Percentiles rank a stretch among this genome's conserved stretches.
Conservation (phyloP, 352 stramenopile genomes). For the Phytophthora cryptogea region DNA sequence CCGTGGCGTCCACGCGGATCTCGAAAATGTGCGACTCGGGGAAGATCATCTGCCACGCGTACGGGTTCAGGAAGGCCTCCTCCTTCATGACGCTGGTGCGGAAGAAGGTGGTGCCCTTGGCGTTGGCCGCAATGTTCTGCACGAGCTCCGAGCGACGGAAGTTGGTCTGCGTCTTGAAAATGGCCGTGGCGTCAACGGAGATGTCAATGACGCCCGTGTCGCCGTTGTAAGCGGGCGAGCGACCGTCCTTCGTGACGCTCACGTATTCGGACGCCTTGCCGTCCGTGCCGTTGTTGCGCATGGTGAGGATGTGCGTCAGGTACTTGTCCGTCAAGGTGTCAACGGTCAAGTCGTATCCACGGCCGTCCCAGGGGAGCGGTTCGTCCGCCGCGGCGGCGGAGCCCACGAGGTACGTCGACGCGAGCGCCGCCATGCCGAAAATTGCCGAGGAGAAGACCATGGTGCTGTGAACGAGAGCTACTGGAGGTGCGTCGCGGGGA, state of each 20-base stretch:
- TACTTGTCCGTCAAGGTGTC: conserved; percentile 62
- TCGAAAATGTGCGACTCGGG: conserved; percentile 59
- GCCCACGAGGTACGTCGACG: conserved; percentile 25
- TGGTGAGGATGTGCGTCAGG: conserved; percentile 62
- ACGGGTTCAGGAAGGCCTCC: conserved; percentile 50
- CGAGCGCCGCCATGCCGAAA: conserved; percentile 30
- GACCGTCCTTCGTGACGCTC: conserved; percentile 43
- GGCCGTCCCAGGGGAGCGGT: conserved; percentile 56
- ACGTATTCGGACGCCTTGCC: conserved; percentile 55
- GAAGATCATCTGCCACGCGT: conserved; percentile 68
- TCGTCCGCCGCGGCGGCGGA: conserved; percentile 26
- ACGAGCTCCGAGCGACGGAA: conserved; percentile 68
- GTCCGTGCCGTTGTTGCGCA: conserved; percentile 44
- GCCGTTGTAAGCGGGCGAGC: conserved; percentile 49
- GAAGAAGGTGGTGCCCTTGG: conserved; percentile 53
- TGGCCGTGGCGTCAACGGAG: conserved; percentile 48
- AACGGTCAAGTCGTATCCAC: conserved; percentile 54
- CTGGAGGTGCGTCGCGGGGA: conserved; percentile 10
- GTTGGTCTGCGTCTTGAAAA: conserved; percentile 53
- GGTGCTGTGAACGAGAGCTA: conserved; percentile 4
- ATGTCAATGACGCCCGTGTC: conserved; percentile 60
- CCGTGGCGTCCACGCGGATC: conserved; percentile 54
- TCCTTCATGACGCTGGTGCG: conserved; percentile 58
- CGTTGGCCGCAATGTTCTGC: conserved; percentile 49
- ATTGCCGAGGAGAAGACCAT: conserved; percentile 43